A percentile compares a stretch with the other conserved stretches of the same genome.
phyloP scores from a whole-genome alignment of 306 rosid genomes.

The Sechiopsis laciniata region DNA sequence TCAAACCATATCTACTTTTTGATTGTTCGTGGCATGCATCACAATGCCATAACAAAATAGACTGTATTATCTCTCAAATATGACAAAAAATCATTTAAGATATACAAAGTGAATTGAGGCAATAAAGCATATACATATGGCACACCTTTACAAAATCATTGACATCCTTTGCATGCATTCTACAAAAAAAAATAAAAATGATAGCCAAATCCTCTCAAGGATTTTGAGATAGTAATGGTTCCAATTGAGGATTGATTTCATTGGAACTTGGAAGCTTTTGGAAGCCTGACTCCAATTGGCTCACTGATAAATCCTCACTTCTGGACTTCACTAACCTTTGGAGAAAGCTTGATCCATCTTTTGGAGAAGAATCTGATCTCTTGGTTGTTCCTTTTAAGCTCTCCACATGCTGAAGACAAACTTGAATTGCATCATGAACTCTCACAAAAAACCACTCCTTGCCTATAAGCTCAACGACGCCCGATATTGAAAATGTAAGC shows the following conservation, averaged over 20 bases:
- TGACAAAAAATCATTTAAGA: neutral
- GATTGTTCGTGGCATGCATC: neutral
- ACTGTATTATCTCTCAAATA: neutral
- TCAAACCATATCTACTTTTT: neutral
- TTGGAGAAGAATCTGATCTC: conserved; percentile 24
- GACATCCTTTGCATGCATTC: neutral
- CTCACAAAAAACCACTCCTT: conserved; percentile 95
- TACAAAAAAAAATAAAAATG: neutral
- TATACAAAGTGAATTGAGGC: neutral
- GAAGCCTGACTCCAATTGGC: conserved; percentile 57
- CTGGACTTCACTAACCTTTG: conserved; percentile 39
- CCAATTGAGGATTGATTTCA: conserved; percentile 45
- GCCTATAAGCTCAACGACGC: conserved; percentile 77
- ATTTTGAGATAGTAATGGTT: conserved; percentile 62
- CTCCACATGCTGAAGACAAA: conserved; percentile 85
- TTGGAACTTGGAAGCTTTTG: conserved; percentile 30
- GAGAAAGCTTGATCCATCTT: conserved; percentile 38
- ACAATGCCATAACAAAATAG: neutral
- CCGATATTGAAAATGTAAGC: conserved; percentile 64
- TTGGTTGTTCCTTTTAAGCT: conserved; percentile 33
- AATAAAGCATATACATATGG: conserved; percentile 11
- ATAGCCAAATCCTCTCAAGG: conserved; percentile 27
- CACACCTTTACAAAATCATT: conserved; percentile 20
- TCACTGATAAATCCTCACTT: conserved; percentile 39
- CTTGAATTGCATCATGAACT: conserved; percentile 98